phyloP scores from a whole-genome alignment of 345 rosid genomes.

The Euphorbia peplus region DNA sequence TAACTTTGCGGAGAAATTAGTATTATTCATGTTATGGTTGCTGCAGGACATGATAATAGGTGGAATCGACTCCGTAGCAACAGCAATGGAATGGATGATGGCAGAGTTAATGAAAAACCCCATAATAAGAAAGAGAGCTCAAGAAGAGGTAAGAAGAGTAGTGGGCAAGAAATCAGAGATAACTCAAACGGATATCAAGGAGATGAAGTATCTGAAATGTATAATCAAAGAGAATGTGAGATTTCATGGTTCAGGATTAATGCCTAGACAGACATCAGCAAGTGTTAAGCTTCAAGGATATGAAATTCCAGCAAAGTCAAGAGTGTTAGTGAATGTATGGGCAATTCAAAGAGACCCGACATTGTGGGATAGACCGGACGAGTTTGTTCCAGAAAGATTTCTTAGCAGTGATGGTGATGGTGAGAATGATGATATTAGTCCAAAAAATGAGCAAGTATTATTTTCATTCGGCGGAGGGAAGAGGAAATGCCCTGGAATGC shows the following conservation, averaged over 20 bases:
- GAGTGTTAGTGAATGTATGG: slow-evolving; percentile 11
- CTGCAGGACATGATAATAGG: slow-evolving; percentile 25
- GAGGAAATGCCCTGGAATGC: slow-evolving; percentile 13
- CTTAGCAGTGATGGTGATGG: not conserved
- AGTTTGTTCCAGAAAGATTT: slow-evolving; percentile 15
- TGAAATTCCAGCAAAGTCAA: slow-evolving; percentile 17
- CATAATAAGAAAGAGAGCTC: slow-evolving; percentile 16
- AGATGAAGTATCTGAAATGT: slow-evolving; percentile 13
- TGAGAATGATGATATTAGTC: not conserved
- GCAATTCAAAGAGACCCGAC: slow-evolving; percentile 10
- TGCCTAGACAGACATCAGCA: slow-evolving; percentile 8
- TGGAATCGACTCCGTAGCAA: slow-evolving; percentile 13
- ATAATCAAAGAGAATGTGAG: slow-evolving; percentile 13
- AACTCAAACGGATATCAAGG: not conserved
- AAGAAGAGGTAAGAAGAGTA: slow-evolving; percentile 15
- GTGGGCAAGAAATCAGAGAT: slow-evolving; percentile 6
- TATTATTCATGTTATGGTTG: not conserved
- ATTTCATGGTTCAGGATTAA: slow-evolving; percentile 1
- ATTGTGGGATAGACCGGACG: slow-evolving; percentile 12
- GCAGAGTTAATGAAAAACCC: slow-evolving; percentile 29
- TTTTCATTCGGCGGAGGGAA: slow-evolving; percentile 8
- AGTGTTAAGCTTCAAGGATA: slow-evolving; percentile 11
- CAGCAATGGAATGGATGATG: slow-evolving; percentile 29
- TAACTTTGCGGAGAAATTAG: no score
- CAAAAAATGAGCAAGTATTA: not conserved